A percentile compares a stretch with the other conserved stretches of the same genome.
Evolutionary conservation across 2,329 filamentous ascomycete species (phyloP).

Genomic region (Aspergillus quadricinctus): DNA sequence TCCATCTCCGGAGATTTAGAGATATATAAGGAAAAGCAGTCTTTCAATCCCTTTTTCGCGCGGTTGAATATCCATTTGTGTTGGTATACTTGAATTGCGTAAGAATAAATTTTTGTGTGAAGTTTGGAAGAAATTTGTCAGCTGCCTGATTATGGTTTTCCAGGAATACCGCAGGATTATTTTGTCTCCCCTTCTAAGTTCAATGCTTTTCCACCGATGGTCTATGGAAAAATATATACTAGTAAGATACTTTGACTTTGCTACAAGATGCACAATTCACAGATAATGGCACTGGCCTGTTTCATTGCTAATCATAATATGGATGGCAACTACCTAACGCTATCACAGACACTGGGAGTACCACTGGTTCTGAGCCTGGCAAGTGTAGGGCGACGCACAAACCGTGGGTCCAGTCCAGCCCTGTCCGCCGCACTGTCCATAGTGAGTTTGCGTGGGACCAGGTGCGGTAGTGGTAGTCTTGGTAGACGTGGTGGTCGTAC

Average conservation of each 20-base stretch:
- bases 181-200: neutral
- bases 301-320: no score
- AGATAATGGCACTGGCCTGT: no score
- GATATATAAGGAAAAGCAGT: neutral
- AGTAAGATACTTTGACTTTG: fast-evolving
- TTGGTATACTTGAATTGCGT: neutral
- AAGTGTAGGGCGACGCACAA: neutral
- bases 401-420: neutral
- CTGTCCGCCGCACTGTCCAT: neutral
- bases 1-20: neutral
- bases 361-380: neutral
- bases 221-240: no score
- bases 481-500: neutral
- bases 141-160: neutral
- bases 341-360: neutral
- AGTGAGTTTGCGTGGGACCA: neutral
- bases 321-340: no score
- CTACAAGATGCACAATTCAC: neutral
- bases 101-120: neutral
- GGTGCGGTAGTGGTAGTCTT: neutral
- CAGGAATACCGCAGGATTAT: neutral
- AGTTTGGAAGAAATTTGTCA: neutral
- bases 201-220: no score
- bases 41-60: neutral
- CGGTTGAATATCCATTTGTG: neutral